Evolutionary conservation across 2,329 filamentous ascomycete species (phyloP).

Genomic region (Colletotrichum salicis): DNA sequence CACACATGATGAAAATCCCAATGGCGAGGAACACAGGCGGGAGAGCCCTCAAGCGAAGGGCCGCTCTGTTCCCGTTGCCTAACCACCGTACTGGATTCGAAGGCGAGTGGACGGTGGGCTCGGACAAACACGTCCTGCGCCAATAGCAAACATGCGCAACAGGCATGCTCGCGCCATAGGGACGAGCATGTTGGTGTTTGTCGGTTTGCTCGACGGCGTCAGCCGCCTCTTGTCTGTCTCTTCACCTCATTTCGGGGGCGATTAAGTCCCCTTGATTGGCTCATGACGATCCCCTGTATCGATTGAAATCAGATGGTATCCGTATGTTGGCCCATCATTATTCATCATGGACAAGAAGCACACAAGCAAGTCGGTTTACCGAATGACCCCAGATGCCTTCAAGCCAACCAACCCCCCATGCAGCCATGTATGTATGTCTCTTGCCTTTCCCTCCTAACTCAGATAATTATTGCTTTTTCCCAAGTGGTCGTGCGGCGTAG

Average conservation of each 20-base stretch:
- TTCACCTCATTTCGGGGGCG: neutral
- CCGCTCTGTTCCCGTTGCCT: conserved; percentile 21
- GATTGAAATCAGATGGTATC: neutral
- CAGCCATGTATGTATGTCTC: neutral
- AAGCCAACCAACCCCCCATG: neutral
- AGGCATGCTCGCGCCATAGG: conserved; percentile 5
- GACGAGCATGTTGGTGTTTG: neutral
- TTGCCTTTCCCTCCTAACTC: neutral
- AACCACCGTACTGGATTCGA: conserved; percentile 17
- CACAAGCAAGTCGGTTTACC: neutral
- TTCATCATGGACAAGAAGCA: neutral
- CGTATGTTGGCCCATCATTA: neutral
- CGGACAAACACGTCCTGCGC: neutral
- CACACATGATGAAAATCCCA: neutral
- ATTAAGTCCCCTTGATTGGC: neutral
- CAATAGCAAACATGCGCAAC: neutral
- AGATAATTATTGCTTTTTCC: neutral
- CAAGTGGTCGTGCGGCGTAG: conserved; percentile 8
- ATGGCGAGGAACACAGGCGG: conserved; percentile 5
- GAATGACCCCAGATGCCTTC: neutral
- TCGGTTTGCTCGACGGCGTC: neutral
- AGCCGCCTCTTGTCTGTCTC: conserved; percentile 5
- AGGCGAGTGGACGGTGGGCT: neutral
- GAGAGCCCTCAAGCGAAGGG: conserved; percentile 15
- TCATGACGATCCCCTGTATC: neutral